Percentiles rank a stretch among this genome's conserved stretches.
Conservation (phyloP, 305 asterid species). For the Fraxinus platypoda region DNA sequence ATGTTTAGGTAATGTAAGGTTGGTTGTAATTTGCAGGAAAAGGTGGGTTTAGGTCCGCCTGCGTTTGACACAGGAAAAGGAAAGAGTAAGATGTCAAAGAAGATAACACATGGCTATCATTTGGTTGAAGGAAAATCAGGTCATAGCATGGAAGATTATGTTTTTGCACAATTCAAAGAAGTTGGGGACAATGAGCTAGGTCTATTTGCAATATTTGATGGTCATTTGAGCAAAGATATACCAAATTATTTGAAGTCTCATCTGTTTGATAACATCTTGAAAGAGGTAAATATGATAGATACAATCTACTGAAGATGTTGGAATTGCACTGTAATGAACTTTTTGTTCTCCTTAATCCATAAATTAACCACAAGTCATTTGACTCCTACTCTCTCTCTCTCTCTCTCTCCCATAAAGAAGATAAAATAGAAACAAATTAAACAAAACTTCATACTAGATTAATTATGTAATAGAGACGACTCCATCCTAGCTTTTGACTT, state of each 20-base stretch:
- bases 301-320: neutral
- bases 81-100: slow-evolving; percentile 75
- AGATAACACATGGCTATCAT: slow-evolving; percentile 76
- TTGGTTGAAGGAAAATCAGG: slow-evolving; percentile 69
- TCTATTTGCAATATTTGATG: slow-evolving; percentile 85
- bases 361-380: neutral
- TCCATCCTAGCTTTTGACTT: neutral
- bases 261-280: slow-evolving; percentile 71
- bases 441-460: neutral
- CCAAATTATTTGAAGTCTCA: slow-evolving; percentile 75
- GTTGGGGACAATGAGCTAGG: slow-evolving; percentile 75
- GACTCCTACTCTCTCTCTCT: neutral
- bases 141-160: slow-evolving; percentile 87
- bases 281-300: slow-evolving; percentile 49
- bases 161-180: slow-evolving; percentile 76
- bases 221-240: slow-evolving; percentile 79
- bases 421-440: neutral
- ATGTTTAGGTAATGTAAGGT: neutral
- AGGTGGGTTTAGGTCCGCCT: slow-evolving; percentile 51
- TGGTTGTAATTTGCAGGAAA: slow-evolving; percentile 46
- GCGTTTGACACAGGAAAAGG: slow-evolving; percentile 65
- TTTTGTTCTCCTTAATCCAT: neutral
- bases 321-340: neutral
- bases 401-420: neutral
- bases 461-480: neutral